phyloP scores from a whole-genome alignment of 192 early-diverging fungal genomes.

The Gonapodya prolifera region DNA sequence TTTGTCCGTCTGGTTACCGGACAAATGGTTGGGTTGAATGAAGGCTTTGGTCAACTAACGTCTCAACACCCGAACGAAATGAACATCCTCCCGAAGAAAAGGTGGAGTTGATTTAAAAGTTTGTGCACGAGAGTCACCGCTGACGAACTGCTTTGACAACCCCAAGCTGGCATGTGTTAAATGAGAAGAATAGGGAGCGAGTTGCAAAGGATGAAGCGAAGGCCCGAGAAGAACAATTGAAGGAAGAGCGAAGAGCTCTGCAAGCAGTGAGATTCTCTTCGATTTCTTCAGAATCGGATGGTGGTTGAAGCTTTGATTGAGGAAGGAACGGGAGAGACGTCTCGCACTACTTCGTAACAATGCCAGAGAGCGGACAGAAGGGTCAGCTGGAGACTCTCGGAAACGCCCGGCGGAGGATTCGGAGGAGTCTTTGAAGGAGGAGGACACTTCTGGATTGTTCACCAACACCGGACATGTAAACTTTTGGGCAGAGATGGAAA shows the following conservation, averaged over 20 bases:
- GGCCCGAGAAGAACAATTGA: slow-evolving; percentile 40
- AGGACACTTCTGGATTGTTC: slow-evolving; percentile 4
- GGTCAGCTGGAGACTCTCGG: background rate
- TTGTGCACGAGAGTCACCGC: no score
- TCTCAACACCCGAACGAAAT: no score
- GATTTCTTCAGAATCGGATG: background rate
- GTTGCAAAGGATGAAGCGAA: slow-evolving; percentile 56
- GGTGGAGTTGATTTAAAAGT: background rate
- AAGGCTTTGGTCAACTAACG: no score
- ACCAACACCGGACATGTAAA: slow-evolving; percentile 29
- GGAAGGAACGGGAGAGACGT: slow-evolving; percentile 43
- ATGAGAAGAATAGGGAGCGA: slow-evolving; percentile 50
- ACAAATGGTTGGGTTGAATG: no score
- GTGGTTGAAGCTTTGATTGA: background rate
- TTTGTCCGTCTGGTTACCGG: no score
- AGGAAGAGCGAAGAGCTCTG: slow-evolving; percentile 26
- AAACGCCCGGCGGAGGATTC: slow-evolving; percentile 1
- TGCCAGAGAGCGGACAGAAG: slow-evolving; percentile 7
- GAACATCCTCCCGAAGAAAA: background rate
- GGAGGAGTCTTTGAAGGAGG: slow-evolving; percentile 1
- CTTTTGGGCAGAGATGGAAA: slow-evolving; percentile 43
- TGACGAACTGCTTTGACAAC: background rate
- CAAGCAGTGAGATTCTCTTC: slow-evolving; percentile 36
- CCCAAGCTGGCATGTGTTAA: slow-evolving; percentile 63
- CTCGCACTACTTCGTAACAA: slow-evolving; percentile 35